Evolutionary conservation across 139 green algal species (phyloP), one percentile per base, ranked within the genome.

Genomic region (Raphidocelis subcapitata): DNA sequence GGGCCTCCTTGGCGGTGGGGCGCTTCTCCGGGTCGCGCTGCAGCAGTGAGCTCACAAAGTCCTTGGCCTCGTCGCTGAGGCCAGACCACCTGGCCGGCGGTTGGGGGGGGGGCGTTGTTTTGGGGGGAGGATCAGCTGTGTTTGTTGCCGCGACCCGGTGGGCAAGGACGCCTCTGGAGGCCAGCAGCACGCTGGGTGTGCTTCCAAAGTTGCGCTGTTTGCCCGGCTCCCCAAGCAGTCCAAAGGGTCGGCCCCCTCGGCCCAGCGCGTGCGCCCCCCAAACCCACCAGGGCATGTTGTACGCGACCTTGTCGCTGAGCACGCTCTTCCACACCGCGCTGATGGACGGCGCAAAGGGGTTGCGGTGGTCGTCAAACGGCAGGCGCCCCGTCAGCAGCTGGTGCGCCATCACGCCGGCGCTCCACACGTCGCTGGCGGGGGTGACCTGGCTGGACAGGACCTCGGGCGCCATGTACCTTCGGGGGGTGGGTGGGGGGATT

Each of bases 281-380:
- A n/a, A n/a, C 61, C 92, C 92, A 97, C 66, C 78, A 85, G 26
- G 62, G 68, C 69, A 74, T 79, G 69, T 72, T 72, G 44, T 75
- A 83, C 60, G 83, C 69, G 33, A 78, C 72, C 41, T 69, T 67
- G 49, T 79, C 73, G 1, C 51, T 69, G 55, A 79, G 64, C 29
- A 79, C 65, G 29, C 65, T 74, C 28, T 75, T 67, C 91, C 90
- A 94, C 21, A 95, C 81, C 26, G 85, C 85, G 33, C 87, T 87
- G 56, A 97, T 80, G 2, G 87, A 82, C 21, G 91, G 89, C 3
- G 75, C 74, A 62, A 82, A 68, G 3, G 80, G 82, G 78, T 88
- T 93, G 61, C 80, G 74, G 44, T 79, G 82, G 81, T 97, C 92
- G 78, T 97, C 86, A 79, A 96, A 97, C 10, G 92, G 92, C 65